Conservation (phyloP, 2,329 filamentous ascomycete species). For the Xylaria sp. region DNA sequence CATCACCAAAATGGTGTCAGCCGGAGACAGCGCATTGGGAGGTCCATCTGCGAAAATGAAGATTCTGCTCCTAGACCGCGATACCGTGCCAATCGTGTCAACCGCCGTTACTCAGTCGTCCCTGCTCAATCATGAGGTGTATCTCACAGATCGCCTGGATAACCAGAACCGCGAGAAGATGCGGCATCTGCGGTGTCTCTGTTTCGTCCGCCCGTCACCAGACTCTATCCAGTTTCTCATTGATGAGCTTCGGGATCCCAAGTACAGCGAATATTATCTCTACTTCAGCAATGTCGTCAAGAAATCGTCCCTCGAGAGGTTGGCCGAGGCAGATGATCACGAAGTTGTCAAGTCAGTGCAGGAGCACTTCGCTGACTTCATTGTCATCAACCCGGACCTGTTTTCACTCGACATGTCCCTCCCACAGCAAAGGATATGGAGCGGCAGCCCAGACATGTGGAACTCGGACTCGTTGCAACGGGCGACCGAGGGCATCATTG, state of each 20-base stretch:
- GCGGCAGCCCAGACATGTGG: conserved; percentile 82
- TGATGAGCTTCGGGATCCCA: conserved; percentile 93
- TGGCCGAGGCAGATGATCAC: conserved; percentile 96
- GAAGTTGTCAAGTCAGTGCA: conserved; percentile 94
- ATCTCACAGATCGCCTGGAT: conserved; percentile 94
- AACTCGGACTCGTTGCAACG: conserved; percentile 86
- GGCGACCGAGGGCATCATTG: conserved; percentile 84
- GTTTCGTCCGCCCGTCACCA: conserved; percentile 88
- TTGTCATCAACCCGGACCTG: conserved; percentile 92
- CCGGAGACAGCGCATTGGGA: conserved; percentile 71
- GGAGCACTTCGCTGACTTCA: conserved; percentile 95
- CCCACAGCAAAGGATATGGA: conserved; percentile 81
- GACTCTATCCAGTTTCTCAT: conserved; percentile 93
- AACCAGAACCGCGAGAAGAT: conserved; percentile 93
- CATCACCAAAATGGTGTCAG: conserved; percentile 93
- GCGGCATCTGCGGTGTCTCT: conserved; percentile 92
- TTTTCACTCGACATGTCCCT: conserved; percentile 79
- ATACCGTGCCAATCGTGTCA: conserved; percentile 92
- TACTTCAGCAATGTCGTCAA: conserved; percentile 98
- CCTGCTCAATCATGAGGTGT: conserved; percentile 94
- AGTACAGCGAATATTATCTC: conserved; percentile 95
- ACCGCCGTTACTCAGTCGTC: conserved; percentile 95
- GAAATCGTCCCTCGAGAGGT: conserved; percentile 90
- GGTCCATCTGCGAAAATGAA: conserved; percentile 92
- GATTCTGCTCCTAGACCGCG: conserved; percentile 89